Conservation (phyloP, 176 grass and related monocot species). For the Raddia distichophylla region DNA sequence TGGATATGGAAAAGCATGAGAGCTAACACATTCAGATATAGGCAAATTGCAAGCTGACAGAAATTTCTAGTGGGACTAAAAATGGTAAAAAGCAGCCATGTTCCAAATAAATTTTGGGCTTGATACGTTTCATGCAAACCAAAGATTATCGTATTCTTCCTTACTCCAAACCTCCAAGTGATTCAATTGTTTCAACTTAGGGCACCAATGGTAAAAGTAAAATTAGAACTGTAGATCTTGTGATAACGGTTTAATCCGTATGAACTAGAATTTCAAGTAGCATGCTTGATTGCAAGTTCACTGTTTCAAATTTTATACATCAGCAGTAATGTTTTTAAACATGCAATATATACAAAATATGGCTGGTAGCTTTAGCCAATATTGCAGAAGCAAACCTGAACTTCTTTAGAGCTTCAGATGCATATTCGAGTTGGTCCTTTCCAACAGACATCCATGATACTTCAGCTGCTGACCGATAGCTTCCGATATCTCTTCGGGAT, state of each 20-base stretch:
- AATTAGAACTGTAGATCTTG: not conserved
- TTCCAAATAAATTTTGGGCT: not conserved
- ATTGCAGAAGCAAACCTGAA: conserved; percentile 73
- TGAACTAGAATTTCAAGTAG: not conserved
- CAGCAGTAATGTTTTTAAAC: conserved; percentile 11
- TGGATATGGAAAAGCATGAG: conserved; percentile 11
- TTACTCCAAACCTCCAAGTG: not conserved
- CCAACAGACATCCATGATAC: conserved; percentile 99
- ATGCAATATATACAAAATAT: conserved; percentile 13
- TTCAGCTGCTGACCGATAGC: conserved; percentile 63
- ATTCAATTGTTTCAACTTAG: conserved; percentile 3
- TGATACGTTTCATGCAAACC: not conserved
- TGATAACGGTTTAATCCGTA: conserved; percentile 8
- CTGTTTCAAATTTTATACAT: not conserved
- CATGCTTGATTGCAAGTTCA: not conserved
- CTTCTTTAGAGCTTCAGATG: conserved; percentile 87
- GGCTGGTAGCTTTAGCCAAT: not conserved
- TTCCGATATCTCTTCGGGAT: conserved; percentile 76
- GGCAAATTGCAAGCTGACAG: not conserved
- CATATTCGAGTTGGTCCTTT: conserved; percentile 96
- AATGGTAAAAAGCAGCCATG: not conserved
- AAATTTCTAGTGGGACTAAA: not conserved
- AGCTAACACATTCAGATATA: conserved; percentile 19
- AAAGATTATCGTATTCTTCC: not conserved
- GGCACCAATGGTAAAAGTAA: not conserved